Conservation (phyloP, 1,139 yeast genomes). For the Sugiyamaella sp. region DNA sequence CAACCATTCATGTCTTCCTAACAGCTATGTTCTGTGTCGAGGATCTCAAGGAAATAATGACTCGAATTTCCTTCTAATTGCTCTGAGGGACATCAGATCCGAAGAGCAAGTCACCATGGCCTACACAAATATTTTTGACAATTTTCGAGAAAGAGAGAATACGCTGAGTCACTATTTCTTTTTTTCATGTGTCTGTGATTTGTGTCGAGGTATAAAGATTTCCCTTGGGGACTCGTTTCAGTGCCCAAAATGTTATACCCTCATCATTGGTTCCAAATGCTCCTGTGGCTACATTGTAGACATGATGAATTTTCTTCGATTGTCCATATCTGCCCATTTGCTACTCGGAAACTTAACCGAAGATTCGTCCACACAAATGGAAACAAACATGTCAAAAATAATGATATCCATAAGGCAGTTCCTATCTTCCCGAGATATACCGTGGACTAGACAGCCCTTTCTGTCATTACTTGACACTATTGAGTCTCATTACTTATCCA, state of each 20-base stretch:
- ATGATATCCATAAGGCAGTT: slow-evolving; percentile 3
- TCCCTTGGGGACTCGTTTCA: slow-evolving; percentile 17
- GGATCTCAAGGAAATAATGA: not conserved
- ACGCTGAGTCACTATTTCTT: slow-evolving; percentile 19
- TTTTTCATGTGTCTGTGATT: slow-evolving; percentile 20
- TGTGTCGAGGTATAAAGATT: slow-evolving; percentile 5
- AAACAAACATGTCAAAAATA: not conserved
- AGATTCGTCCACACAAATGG: too few relatives aligned
- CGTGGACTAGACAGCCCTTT: slow-evolving; percentile 11
- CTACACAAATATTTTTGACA: slow-evolving; percentile 17
- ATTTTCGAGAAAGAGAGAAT: slow-evolving; percentile 9
- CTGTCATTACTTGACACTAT: slow-evolving; percentile 7
- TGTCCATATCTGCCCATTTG: not conserved
- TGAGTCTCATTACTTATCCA: not conserved
- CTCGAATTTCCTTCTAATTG: slow-evolving; percentile 16
- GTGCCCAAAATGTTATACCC: slow-evolving; percentile 16
- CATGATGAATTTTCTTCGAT: not conserved
- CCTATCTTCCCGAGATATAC: slow-evolving; percentile 11
- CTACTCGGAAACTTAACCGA: not conserved
- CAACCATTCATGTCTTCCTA: slow-evolving; percentile 24
- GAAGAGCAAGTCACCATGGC: slow-evolving; percentile 20
- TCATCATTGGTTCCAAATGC: slow-evolving; percentile 3
- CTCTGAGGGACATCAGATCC: slow-evolving; percentile 10
- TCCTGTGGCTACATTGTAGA: slow-evolving; percentile 13
- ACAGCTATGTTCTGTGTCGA: slow-evolving; percentile 15